Conservation (phyloP, 768 basidiomycete genomes). For the Leccinum subtestaceum region DNA sequence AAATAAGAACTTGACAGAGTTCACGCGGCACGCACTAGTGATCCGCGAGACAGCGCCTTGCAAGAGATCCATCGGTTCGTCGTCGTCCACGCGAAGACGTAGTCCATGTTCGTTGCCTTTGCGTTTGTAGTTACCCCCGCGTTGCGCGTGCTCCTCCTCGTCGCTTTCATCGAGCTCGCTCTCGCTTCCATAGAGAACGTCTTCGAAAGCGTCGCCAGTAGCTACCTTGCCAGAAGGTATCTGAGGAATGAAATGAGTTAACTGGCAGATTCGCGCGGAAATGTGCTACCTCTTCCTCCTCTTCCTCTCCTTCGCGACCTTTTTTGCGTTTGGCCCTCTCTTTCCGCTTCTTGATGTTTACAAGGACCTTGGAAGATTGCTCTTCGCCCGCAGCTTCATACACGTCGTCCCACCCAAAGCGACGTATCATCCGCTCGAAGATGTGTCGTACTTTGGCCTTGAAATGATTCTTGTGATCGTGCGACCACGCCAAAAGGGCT, state of each 20-base stretch:
- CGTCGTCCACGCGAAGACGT: conserved; percentile 80
- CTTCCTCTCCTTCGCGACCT: conserved; percentile 54
- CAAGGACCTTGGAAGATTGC: conserved; percentile 82
- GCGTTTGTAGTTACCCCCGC: conserved; percentile 33
- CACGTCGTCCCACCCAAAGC: conserved; percentile 86
- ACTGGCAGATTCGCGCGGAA: background rate
- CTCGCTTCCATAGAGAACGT: conserved; percentile 95
- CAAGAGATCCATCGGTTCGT: conserved; percentile 93
- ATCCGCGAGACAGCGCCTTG: conserved; percentile 72
- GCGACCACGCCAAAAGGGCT: conserved; percentile 85
- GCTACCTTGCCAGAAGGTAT: conserved; percentile 45
- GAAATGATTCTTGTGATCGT: conserved; percentile 99
- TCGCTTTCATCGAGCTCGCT: conserved; percentile 80
- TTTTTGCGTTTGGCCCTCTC: conserved; percentile 90
- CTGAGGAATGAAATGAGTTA: conserved; percentile 31
- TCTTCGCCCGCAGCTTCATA: conserved; percentile 71
- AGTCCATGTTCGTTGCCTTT: conserved; percentile 45
- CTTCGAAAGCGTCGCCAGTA: conserved; percentile 90
- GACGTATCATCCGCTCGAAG: conserved; percentile 90
- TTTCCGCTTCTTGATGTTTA: conserved; percentile 95
- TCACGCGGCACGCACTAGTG: conserved; percentile 50
- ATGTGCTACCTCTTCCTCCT: conserved; percentile 47
- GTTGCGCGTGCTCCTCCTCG: conserved; percentile 44
- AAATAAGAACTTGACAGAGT: background rate
- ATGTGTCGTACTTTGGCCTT: conserved; percentile 96